Evolutionary conservation across 768 basidiomycete genomes (phyloP), one percentile per base, ranked within the genome.

Genomic region (Cystoderma amianthinum): DNA sequence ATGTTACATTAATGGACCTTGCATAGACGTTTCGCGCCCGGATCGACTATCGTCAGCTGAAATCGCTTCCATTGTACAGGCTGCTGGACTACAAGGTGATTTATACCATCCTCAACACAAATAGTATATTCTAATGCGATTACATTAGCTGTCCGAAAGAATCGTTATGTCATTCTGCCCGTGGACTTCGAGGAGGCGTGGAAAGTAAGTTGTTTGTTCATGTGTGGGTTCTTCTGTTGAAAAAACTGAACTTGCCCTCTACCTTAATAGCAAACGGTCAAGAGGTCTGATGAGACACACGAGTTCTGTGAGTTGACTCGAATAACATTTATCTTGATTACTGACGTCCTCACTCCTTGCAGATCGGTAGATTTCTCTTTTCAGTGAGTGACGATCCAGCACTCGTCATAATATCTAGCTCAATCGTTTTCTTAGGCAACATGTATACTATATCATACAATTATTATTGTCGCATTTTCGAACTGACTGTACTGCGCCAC

Each of bases 181-280:
- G 78, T 85, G 11, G 96, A 99, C 74, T 98, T 99, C 54, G 96
- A 99, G 60, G 95, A 98, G 63, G 93, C 93, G 58, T 99, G 94
- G 94, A 98, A 97, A 76, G 93, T 95, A 50, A 56, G 88, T 78
- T 74, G 49, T 80, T 83, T 81, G 70, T 57, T 50, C 22, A 50
- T 76, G 57, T 71, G 74, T 74, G 65, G 55, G 46, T 17, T 45
- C n/a, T n/a, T n/a, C 46, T 46, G 12, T 47, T 43, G 51, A 49
- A 51, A 39, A 37, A 48, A 46, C 38, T 53, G 53, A 59, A 44
- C 40, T 33, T 53, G 51, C 53, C 54, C 58, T 59, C 56, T 50
- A 50, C 60, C 58, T 44, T 56, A 48, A 54, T 70, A 96, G 93
- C 85, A 92, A 85, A 88, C 84, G 23, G 91, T 98, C 79, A 98